Percentiles rank a stretch among this genome's conserved stretches.
These are phyloP conservation scores for Viola odorata DNA, from an alignment of 345 rosid genomes.

Conservation along the genomic window DNA sequence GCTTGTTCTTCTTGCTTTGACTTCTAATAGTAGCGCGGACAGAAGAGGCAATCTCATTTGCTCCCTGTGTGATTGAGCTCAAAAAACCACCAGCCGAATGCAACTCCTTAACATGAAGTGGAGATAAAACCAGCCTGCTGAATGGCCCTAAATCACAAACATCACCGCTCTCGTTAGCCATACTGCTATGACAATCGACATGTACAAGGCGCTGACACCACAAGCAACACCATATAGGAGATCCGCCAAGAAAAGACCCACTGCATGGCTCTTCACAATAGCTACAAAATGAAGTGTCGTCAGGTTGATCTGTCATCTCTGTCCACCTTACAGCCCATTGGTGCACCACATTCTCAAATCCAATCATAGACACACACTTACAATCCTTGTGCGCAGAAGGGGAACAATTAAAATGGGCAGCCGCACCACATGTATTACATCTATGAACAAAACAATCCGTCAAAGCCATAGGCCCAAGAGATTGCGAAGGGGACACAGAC, in stretches of 20 bases:
- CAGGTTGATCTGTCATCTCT: conserved; percentile 78
- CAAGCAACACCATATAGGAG: conserved; percentile 97
- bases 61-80: conserved; percentile 93
- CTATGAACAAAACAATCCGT: conserved; percentile 57
- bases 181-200: conserved; percentile 77
- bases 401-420: conserved; percentile 71
- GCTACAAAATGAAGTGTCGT: conserved; percentile 73
- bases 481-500: conserved; percentile 63
- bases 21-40: conserved; percentile 91
- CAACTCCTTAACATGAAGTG: conserved; percentile 76
- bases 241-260: conserved; percentile 90
- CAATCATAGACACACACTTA: conserved; percentile 78
- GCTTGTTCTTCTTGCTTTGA: conserved; percentile 79
- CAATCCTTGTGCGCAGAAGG: conserved; percentile 70
- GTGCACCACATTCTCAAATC: conserved; percentile 69
- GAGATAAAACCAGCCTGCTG: conserved; percentile 79
- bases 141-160: conserved; percentile 81
- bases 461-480: conserved; percentile 46
- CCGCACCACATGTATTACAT: conserved; percentile 76
- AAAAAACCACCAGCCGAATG: conserved; percentile 64
- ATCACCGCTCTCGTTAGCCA: conserved; percentile 79
- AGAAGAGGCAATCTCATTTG: conserved; percentile 86
- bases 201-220: conserved; percentile 98
- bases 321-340: conserved; percentile 98
- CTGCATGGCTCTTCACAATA: conserved; percentile 89